Base-by-base conservation (phyloP, 179 eudicot species). In the Silene noctiflora region DNA sequence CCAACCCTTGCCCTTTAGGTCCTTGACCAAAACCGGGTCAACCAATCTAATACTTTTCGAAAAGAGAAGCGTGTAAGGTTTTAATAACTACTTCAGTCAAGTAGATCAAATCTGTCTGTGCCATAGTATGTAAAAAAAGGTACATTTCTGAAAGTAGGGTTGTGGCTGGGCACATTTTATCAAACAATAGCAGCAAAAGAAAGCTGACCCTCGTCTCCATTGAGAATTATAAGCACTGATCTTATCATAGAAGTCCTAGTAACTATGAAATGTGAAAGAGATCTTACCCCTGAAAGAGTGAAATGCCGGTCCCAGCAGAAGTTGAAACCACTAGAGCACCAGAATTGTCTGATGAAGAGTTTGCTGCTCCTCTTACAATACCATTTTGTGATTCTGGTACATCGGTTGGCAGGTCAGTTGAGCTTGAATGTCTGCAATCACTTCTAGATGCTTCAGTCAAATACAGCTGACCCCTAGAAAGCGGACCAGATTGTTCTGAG, bases 211-310 rank as follows among this genome's bases (percentile, higher is more conserved):
- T 51, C 22, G 0, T 67, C n/a, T 29, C 63, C 21, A 58, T 27
- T 56, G 27, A 8, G 39, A 72, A 59, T n/a, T 6, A 76, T 59
- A 65, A 19, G 29, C 65, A 72, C 46, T 72, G 65, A 72, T 53
- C 35, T 60, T 53, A 51, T 61, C 42, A 62, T 58, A 42, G 17
- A 76, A 42, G 64, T 25, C 35, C 14, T 48, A 66, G 44, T 4
- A 19, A 14, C 21, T 11, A 20, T 53, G 73, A 64, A 48, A 22
- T 11, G 44, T 62, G 73, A 64, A 51, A 33, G 19, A 56, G 39
- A 29, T 48, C 80, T 67, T 90, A 92, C 98, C 98, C 91, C 81
- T 89, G 94, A 76, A 94, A 92, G 77, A 92, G 84, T 67, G 92
- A 82, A 83, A 81, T 82, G 75, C 76, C 79, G 74, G 81, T 84